These are phyloP conservation scores for Aspergillus niger DNA, from an alignment of 2,329 filamentous ascomycete genomes.

Conservation along the genomic window DNA sequence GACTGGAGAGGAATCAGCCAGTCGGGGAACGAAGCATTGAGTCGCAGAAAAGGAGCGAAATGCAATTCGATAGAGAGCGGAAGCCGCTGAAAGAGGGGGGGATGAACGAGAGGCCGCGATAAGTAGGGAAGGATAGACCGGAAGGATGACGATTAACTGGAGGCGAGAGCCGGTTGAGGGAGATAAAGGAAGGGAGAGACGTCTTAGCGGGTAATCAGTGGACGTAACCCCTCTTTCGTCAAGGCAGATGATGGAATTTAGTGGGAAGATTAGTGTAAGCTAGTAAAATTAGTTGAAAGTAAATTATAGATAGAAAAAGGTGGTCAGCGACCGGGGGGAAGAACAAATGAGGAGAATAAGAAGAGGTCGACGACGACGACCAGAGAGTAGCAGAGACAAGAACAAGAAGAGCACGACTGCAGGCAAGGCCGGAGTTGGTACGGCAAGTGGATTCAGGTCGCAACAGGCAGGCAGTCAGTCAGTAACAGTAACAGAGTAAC, in stretches of 20 bases:
- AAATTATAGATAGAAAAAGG: slow-evolving; percentile 9
- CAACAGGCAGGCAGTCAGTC: not conserved
- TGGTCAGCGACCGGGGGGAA: not conserved
- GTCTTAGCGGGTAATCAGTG: slow-evolving; percentile 6
- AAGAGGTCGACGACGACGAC: not conserved
- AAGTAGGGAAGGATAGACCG: slow-evolving; percentile 7
- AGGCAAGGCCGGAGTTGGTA: not conserved
- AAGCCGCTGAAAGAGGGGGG: slow-evolving; percentile 5
- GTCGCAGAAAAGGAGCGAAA: slow-evolving; percentile 12
- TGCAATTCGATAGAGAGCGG: slow-evolving; percentile 10
- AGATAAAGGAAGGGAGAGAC: slow-evolving; percentile 15
- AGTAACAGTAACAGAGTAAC: too few relatives aligned
- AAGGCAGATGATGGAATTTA: not conserved
- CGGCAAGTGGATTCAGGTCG: slow-evolving; percentile 1
- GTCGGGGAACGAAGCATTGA: slow-evolving; percentile 23
- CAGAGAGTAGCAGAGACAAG: not conserved
- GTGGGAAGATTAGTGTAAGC: not conserved
- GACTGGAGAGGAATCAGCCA: slow-evolving; percentile 18
- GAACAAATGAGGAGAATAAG: not conserved
- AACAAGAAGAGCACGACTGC: too few relatives aligned
- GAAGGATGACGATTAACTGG: slow-evolving; percentile 7
- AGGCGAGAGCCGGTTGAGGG: slow-evolving; percentile 10
- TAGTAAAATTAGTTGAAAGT: not conserved
- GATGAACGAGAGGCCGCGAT: slow-evolving; percentile 3
- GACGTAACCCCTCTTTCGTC: slow-evolving; percentile 12